Evolutionary conservation across 768 basidiomycete genomes (phyloP).

Genomic region (Boletus subparvulus): DNA sequence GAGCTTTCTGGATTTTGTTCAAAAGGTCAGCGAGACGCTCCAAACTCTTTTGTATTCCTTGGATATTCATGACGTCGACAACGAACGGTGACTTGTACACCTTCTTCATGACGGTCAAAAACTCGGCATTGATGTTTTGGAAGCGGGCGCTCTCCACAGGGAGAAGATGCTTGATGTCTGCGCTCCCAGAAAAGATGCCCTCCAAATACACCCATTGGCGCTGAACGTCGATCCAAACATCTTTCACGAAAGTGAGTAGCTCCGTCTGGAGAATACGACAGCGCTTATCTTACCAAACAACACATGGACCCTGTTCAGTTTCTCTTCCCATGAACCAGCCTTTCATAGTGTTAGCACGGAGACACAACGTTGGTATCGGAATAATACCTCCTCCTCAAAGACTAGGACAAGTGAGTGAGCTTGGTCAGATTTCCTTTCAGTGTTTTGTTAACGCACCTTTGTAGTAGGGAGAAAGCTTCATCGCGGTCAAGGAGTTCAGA

Average conservation of each 20-base stretch:
- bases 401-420: slow-evolving; percentile 43
- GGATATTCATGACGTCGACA: slow-evolving; percentile 94
- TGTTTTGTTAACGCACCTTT: slow-evolving; percentile 57
- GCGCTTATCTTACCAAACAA: slow-evolving; percentile 70
- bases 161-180: slow-evolving; percentile 98
- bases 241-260: slow-evolving; percentile 38
- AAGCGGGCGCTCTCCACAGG: slow-evolving; percentile 98
- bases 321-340: slow-evolving; percentile 95
- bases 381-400: slow-evolving; percentile 79
- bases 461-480: slow-evolving; percentile 98
- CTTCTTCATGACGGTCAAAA: slow-evolving; percentile 98
- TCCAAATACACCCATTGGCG: slow-evolving; percentile 99
- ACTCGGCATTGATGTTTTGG: slow-evolving; percentile 97
- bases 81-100: slow-evolving; percentile 99
- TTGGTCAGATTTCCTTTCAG: not conserved
- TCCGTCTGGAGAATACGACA: not conserved
- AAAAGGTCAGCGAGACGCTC: slow-evolving; percentile 95
- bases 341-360: slow-evolving; percentile 26
- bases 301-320: slow-evolving; percentile 93
- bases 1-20: slow-evolving; percentile 98
- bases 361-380: not conserved
- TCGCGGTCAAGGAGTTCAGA: slow-evolving; percentile 90
- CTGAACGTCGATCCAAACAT: slow-evolving; percentile 99
- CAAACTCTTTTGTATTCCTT: slow-evolving; percentile 93
- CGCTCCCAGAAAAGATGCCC: slow-evolving; percentile 99